Evolutionary conservation across 1,139 yeast genomes (phyloP).

Genomic region (Hyphopichia burtonii): DNA sequence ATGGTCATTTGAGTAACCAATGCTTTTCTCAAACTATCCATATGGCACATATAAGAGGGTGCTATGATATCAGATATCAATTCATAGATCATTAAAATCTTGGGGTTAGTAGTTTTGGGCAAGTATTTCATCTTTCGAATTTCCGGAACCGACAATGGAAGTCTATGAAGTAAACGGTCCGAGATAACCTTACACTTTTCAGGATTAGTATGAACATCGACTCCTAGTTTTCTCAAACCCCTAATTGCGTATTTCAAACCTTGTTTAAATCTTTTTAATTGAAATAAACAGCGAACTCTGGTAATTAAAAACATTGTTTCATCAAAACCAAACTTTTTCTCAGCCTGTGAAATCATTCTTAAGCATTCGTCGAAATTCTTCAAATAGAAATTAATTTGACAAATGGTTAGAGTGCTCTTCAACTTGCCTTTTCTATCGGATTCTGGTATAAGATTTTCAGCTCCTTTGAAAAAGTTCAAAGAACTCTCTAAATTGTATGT

Average conservation of each 20-base stretch:
- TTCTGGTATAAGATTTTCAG: conserved; percentile 23
- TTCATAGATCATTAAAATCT: conserved; percentile 37
- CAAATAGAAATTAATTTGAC: conserved; percentile 29
- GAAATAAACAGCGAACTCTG: conserved; percentile 40
- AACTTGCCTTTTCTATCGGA: conserved; percentile 18
- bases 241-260: conserved; percentile 38
- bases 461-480: conserved; percentile 28
- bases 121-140: conserved; percentile 32
- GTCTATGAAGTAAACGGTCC: conserved; percentile 22
- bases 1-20: conserved; percentile 23
- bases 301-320: conserved; percentile 33
- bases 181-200: conserved; percentile 22
- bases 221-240: conserved; percentile 29
- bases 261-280: conserved; percentile 28
- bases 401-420: conserved; percentile 29
- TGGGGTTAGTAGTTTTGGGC: conserved; percentile 25
- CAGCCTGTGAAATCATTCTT: conserved; percentile 22
- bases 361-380: conserved; percentile 31
- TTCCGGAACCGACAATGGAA: conserved; percentile 45
- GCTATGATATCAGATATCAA: conserved; percentile 42
- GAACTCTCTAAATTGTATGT: conserved; percentile 33
- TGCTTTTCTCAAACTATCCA: conserved; percentile 21
- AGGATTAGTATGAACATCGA: conserved; percentile 23
- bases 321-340: conserved; percentile 22
- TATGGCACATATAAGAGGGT: conserved; percentile 28